These are phyloP conservation scores for Candida ulmi DNA, from an alignment of 805 yeast genomes.

Conservation along the genomic window DNA sequence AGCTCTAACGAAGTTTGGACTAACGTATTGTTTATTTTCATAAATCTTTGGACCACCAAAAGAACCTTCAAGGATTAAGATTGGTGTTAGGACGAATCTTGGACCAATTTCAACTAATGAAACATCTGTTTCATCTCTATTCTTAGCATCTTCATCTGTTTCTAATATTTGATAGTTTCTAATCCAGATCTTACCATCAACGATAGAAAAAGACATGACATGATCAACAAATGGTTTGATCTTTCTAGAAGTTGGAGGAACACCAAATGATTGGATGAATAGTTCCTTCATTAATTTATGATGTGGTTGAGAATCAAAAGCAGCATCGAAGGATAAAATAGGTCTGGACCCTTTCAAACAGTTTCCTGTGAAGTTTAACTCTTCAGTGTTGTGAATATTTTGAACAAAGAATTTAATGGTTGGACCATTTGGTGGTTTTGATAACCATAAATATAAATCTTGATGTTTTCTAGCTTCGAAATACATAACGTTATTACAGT, in stretches of 20 bases:
- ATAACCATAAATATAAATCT: constrained; percentile 90
- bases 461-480: constrained; percentile 96
- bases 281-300: constrained; percentile 74
- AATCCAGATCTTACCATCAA: constrained; percentile 92
- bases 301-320: constrained; percentile 70
- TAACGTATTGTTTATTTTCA: constrained; percentile 93
- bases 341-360: constrained; percentile 96
- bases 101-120: constrained; percentile 95
- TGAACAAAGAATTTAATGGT: constrained; percentile 90
- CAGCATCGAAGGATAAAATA: constrained; percentile 76
- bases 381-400: constrained; percentile 94
- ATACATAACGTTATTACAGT: constrained; percentile 90
- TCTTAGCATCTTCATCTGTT: constrained; percentile 46
- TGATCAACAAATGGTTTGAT: constrained; percentile 94
- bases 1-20: constrained; percentile 93
- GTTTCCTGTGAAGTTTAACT: constrained; percentile 93
- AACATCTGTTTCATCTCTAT: constrained; percentile 53
- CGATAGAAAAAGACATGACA: constrained; percentile 87
- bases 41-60: constrained; percentile 97
- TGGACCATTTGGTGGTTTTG: constrained; percentile 98
- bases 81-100: constrained; percentile 86
- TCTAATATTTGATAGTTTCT: constrained; percentile 89
- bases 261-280: constrained; percentile 82
- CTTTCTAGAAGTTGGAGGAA: constrained; percentile 89
- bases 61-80: constrained; percentile 90